Evolutionary conservation across 495 filamentous ascomycete genomes (phyloP), one percentile per base, ranked within the genome.

Genomic region (Lepidopterella palustris): DNA sequence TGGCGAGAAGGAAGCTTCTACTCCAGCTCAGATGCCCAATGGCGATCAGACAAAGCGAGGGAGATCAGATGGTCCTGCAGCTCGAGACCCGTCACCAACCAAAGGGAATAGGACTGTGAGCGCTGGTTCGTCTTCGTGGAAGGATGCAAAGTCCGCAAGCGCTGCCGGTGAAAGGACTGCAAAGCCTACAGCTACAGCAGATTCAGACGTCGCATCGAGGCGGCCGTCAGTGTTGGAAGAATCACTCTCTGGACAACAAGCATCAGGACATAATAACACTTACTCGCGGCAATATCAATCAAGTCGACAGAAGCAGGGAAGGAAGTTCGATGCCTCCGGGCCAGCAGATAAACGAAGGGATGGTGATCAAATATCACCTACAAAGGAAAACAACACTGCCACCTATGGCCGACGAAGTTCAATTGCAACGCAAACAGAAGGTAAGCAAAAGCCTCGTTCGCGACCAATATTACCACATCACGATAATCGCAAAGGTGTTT

Each of bases 31-130:
- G 5, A 4, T 57, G 24, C 27, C 61, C 20, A 68, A 61, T 26
- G 61, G 58, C 11, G 65, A 68, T 29, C 63, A 68, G 48, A 59
- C 61, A 25, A 72, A 70, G 39, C 64, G 70, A 58, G 62, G 68
- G 18, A 62, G 74, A 45, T 45, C 58, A 13, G 65, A 64, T 28
- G 65, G 60, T 29, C 68, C 8, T 61, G 73, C 24, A 66, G 68
- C 28, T 52, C 74, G 27, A 78, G 62, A 61, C 55, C 35, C 20
- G 35, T 54, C 40, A 18, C 67, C 51, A 49, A 20, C 55, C 35
- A 70, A 68, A 31, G 32, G 56, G 11, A 74, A 84, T 66, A 75
- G 80, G 60, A 72, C 70, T 29, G 76, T 74, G 32, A 72, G 72
- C 54, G 80, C 81, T 25, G 73, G 71, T 2, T 63, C 74, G 13